Evolutionary conservation across 1,284 basidiomycete species (phyloP).

Genomic region (Microbotryomycetes sp.): DNA sequence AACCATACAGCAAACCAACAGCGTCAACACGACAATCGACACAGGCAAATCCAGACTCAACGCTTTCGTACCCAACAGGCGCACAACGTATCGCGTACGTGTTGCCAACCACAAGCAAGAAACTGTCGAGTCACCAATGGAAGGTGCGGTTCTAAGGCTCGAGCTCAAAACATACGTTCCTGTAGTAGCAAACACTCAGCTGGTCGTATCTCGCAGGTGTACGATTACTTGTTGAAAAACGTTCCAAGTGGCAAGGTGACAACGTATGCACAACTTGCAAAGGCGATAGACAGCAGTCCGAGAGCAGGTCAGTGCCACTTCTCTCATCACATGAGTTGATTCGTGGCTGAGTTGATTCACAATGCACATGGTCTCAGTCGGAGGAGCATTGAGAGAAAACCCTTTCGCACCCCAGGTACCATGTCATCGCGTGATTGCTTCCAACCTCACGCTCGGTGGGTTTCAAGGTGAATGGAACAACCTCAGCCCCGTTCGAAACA

Average conservation of each 20-base stretch:
- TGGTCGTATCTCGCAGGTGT: background rate
- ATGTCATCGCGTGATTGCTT: constrained; percentile 60
- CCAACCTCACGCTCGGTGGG: constrained; percentile 52
- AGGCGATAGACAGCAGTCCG: constrained; percentile 38
- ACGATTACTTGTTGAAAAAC: background rate
- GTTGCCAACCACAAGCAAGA: background rate
- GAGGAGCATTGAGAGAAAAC: constrained; percentile 55
- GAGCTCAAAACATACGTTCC: too few species aligned
- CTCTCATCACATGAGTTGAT: too few species aligned
- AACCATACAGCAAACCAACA: background rate
- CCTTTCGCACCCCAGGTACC: constrained; percentile 60
- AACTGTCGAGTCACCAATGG: background rate
- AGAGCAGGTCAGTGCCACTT: too few species aligned
- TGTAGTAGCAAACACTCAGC: too few species aligned
- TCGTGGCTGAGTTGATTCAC: too few species aligned
- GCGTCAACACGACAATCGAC: too few species aligned
- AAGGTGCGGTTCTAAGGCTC: background rate
- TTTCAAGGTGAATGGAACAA: constrained; percentile 57
- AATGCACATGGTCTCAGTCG: constrained; percentile 62
- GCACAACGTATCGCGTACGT: background rate
- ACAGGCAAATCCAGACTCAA: background rate
- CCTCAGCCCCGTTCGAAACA: background rate
- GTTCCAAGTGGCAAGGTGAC: background rate
- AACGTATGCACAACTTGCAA: background rate
- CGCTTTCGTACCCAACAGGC: background rate